Base-by-base conservation (phyloP, 768 basidiomycete genomes). In the Tulasnella sp. region DNA sequence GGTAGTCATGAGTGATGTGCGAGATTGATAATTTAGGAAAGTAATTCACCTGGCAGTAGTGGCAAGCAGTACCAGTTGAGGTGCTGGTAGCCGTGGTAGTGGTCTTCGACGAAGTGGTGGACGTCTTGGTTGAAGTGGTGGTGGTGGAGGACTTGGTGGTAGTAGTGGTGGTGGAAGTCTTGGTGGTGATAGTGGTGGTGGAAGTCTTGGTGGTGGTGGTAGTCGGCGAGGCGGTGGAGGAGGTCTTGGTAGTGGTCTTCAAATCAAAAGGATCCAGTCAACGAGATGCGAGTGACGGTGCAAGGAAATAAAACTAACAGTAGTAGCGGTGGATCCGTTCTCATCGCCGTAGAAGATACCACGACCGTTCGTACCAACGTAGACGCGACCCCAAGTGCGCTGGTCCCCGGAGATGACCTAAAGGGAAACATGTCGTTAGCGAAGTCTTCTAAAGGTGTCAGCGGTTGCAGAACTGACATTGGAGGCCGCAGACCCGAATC, bases 341-440 rank as follows among this genome's bases (percentile, higher is more conserved):
- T 62, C 70, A 29, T 71, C 52, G 17, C 72, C 72, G 47, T 73
- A 73, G 68, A 73, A 73, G 59, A 73, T 73, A 41, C 72, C 72
- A 52, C 72, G 72, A 8, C 72, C 72, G 35, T 73, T 73, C 22
- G 72, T 73, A 14, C 72, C 72, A 47, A 73, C 59, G 41, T 73
- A 73, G 8, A 73, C 72, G 19, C 72, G 40, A 14, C 70, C 70
- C 59, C 62, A 71, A 26, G 67, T 68, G 22, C 66, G 66, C 16
- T n/a, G 42, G 35, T 67, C 72, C 41, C 42, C 66, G 32, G 36
- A 41, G 65, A 72, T 68, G 40, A 62, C 29, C 62, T 71, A 59
- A 11, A 37, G 32, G 3, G 22, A 14, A 4, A 17, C 22, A 11
- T 4, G 32, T 26, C 3, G 52, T 59, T 17, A 59, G 52, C 29